A percentile compares a stretch with the other conserved stretches of the same genome.
Evolutionary conservation across 129 eudicot genomes (phyloP).

Genomic region (Pittosporum tobira): DNA sequence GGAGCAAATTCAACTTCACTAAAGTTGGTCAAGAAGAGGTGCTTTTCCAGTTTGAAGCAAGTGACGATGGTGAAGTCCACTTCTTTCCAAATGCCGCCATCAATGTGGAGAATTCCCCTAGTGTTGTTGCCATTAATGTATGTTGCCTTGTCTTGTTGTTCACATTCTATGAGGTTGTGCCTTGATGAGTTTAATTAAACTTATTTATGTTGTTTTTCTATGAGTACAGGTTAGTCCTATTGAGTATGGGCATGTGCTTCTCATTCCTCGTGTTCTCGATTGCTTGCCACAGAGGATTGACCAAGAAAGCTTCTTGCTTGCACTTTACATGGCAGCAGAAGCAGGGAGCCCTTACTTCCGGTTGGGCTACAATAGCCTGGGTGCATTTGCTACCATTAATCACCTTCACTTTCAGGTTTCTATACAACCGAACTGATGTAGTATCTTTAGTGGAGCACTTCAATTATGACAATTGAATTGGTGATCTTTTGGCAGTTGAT

Average conservation of each 20-base stretch:
- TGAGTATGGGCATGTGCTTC: slow-evolving; percentile 92
- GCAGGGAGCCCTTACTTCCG: slow-evolving; percentile 92
- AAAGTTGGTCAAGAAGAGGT: slow-evolving; percentile 98
- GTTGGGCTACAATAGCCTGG: slow-evolving; percentile 92
- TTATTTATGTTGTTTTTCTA: slow-evolving; percentile 3
- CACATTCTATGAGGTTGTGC: neutral
- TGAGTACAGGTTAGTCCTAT: slow-evolving; percentile 94
- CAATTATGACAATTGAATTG: neutral
- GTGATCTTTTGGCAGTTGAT: neutral
- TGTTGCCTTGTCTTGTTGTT: slow-evolving; percentile 13
- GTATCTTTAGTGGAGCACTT: neutral
- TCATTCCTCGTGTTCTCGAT: slow-evolving; percentile 91
- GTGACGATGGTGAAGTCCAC: slow-evolving; percentile 63
- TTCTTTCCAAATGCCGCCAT: slow-evolving; percentile 78
- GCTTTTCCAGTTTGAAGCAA: slow-evolving; percentile 88
- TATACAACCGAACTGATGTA: neutral
- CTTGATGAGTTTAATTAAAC: neutral
- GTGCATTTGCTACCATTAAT: slow-evolving; percentile 98
- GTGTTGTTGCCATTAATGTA: slow-evolving; percentile 98
- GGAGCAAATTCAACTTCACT: slow-evolving; percentile 87
- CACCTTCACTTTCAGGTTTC: slow-evolving; percentile 93
- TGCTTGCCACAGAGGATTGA: slow-evolving; percentile 94
- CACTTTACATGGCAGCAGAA: slow-evolving; percentile 95
- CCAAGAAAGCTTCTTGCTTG: slow-evolving; percentile 80
- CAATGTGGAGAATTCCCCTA: slow-evolving; percentile 61